Base-by-base conservation (phyloP, 805 yeast genomes). In the Candida ovalis region DNA sequence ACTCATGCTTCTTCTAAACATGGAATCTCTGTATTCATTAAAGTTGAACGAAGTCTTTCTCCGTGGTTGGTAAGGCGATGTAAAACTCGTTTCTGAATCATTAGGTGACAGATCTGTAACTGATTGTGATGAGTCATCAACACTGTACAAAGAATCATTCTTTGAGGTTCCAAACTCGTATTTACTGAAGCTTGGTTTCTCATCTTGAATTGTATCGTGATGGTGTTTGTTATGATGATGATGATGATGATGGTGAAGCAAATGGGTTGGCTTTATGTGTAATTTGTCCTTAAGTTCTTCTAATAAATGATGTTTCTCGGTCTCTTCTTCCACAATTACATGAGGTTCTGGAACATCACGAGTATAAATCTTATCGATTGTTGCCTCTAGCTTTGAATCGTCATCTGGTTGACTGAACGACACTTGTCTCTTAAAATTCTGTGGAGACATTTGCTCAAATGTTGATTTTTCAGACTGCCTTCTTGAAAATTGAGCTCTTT, bases 1-100 rank as follows among this genome's bases (percentile, higher is more conserved):
- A 33, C 58, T 53, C 40, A 58, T 21, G 42, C 65, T 61, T 38
- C 52, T 55, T 28, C 58, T 52, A 21, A 56, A 35, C 64, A 63
- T 56, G n/a, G 51, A 46, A 18, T 28, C 46, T 42, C 51, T 57
- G 49, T 61, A 63, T 24, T 62, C 66, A 23, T 53, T 58, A 40
- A 61, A 63, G 33, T 50, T 57, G 53, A 61, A 60, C 1, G 64
- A 59, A 2, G 37, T 33, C 22, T 40, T 49, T 23, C 52, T 18
- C n/a, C 32, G 40, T 13, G 30, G 12, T 19, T 15, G n/a, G 22
- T 23, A n/a, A 27, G 30, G 30, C 30, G 10, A 27, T 27, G 10
- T 27, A 27, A 27, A 8, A 27, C 30, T 27, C 8, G 12, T 12
- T 8, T 27, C 30, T 12, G 35, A 30, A 12, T 22, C 40, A 17